Percentiles rank a stretch among this genome's conserved stretches.
Evolutionary conservation across 192 early-diverging fungal species (phyloP).

Genomic region (Linnemannia elongata): DNA sequence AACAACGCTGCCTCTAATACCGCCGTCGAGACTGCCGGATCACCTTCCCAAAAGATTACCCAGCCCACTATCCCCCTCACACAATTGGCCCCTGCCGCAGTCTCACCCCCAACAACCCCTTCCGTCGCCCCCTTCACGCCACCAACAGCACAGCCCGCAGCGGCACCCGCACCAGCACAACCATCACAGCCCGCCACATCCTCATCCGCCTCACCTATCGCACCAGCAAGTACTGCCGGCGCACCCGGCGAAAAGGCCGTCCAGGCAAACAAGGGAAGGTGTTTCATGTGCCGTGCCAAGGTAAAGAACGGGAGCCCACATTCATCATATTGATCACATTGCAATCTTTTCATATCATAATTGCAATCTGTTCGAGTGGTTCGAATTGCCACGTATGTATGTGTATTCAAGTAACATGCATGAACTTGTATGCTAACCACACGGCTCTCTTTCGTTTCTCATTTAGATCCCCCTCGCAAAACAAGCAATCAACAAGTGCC

Average conservation of each 20-base stretch:
- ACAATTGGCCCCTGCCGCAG: constrained; percentile 28
- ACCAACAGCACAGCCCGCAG: constrained; percentile 1
- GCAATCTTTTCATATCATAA: background rate
- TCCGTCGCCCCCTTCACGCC: background rate
- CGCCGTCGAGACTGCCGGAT: background rate
- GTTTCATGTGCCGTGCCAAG: constrained; percentile 76
- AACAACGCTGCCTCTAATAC: constrained; percentile 16
- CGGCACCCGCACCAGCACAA: constrained; percentile 34
- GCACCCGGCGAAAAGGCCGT: constrained; percentile 62
- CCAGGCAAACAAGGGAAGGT: constrained; percentile 79
- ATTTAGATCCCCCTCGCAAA: constrained; percentile 77
- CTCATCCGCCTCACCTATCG: background rate
- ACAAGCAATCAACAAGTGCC: constrained; percentile 83
- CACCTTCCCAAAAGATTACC: constrained; percentile 17
- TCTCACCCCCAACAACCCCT: constrained; percentile 20
- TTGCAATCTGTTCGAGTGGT: background rate
- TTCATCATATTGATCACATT: too few species aligned
- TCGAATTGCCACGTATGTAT: background rate
- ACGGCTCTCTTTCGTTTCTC: background rate
- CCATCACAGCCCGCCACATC: constrained; percentile 17
- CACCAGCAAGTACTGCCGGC: constrained; percentile 21
- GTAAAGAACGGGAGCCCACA: constrained; percentile 16
- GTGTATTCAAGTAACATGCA: too few species aligned
- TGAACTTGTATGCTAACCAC: too few species aligned
- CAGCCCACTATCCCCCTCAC: constrained; percentile 34